Conservation (phyloP, 2,329 filamentous ascomycete genomes). For the Microsporum canis region DNA sequence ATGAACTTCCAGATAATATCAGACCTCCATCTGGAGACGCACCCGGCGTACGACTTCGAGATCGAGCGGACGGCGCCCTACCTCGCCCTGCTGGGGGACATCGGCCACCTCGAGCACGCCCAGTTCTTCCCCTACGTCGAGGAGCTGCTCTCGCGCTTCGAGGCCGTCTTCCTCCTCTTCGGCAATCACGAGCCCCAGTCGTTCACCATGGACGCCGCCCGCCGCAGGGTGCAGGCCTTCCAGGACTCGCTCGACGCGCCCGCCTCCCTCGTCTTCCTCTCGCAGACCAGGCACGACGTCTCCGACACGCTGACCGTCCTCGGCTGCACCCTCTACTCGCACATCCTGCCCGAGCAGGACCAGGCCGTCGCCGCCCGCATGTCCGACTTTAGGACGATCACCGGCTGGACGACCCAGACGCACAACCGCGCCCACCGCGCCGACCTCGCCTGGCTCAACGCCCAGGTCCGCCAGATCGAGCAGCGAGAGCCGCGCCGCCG, state of each 20-base stretch:
- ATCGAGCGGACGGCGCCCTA: constrained; percentile 37
- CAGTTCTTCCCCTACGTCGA: constrained; percentile 34
- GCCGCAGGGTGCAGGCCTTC: constrained; percentile 13
- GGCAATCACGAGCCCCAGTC: constrained; percentile 45
- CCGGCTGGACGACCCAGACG: constrained; percentile 37
- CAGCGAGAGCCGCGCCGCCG: constrained; percentile 18
- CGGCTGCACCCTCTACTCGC: constrained; percentile 41
- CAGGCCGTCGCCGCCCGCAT: constrained; percentile 35
- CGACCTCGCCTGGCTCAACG: constrained; percentile 42
- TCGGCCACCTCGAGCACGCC: constrained; percentile 33
- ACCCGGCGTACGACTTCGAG: constrained; percentile 38
- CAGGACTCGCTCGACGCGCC: constrained; percentile 2
- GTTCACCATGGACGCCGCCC: constrained; percentile 12
- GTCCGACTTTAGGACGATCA: constrained; percentile 43
- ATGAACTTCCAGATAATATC: constrained; percentile 37
- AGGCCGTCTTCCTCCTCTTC: constrained; percentile 38
- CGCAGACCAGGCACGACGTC: constrained; percentile 26
- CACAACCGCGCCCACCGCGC: constrained; percentile 39
- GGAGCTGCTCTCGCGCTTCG: constrained; percentile 36
- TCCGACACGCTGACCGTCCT: constrained; percentile 26
- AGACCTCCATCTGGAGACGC: constrained; percentile 43
- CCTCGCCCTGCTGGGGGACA: constrained; percentile 44
- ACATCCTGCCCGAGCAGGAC: constrained; percentile 26
- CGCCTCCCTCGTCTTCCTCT: constrained; percentile 27
- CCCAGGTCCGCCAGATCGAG: constrained; percentile 22